These are phyloP conservation scores for Ottelia alismoides DNA, from an alignment of 106 monocot genomes.

Conservation along the genomic window DNA sequence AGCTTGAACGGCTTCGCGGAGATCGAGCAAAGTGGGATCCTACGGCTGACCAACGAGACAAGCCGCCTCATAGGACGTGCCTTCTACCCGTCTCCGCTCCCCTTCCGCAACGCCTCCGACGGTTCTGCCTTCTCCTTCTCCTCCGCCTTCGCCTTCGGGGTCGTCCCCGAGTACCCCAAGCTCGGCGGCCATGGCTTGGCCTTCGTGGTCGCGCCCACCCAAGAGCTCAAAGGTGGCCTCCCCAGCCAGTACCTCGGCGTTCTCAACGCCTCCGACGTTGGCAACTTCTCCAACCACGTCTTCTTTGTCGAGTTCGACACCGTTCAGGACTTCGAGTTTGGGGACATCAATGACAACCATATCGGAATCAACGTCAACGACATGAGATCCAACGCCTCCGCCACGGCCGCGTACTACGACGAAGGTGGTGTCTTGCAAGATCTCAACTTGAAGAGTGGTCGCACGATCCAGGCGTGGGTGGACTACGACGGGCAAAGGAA, in stretches of 20 bases:
- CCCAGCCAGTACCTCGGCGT: slow-evolving; percentile 14
- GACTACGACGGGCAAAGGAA: slow-evolving; percentile 5
- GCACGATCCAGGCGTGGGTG: slow-evolving; percentile 6
- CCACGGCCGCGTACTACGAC: slow-evolving; percentile 1
- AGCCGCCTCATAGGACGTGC: slow-evolving; percentile 21
- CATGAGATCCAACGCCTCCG: slow-evolving; percentile 2
- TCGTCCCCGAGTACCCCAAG: slow-evolving; percentile 34
- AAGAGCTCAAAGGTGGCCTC: not conserved
- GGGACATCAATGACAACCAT: slow-evolving; percentile 18
- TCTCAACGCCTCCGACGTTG: slow-evolving; percentile 3
- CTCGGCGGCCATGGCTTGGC: slow-evolving; percentile 22
- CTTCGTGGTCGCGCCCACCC: slow-evolving; percentile 5
- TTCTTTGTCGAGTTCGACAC: slow-evolving; percentile 19
- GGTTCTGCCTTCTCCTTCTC: slow-evolving; percentile 44
- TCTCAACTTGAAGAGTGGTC: not conserved
- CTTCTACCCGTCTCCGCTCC: slow-evolving; percentile 15
- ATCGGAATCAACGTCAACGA: slow-evolving; percentile 11
- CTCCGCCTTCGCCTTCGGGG: slow-evolving; percentile 47
- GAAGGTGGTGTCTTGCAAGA: not conserved
- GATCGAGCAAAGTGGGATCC: slow-evolving; percentile 3
- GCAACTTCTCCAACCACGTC: slow-evolving; percentile 11
- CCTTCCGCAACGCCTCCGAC: slow-evolving; percentile 13
- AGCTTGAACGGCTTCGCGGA: slow-evolving; percentile 17
- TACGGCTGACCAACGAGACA: slow-evolving; percentile 21
- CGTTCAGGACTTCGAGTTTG: slow-evolving; percentile 3